Percentiles rank a stretch among this genome's conserved stretches.
These are phyloP conservation scores for Xylaria bambusicola DNA, from an alignment of 495 filamentous ascomycete species.

Conservation along the genomic window DNA sequence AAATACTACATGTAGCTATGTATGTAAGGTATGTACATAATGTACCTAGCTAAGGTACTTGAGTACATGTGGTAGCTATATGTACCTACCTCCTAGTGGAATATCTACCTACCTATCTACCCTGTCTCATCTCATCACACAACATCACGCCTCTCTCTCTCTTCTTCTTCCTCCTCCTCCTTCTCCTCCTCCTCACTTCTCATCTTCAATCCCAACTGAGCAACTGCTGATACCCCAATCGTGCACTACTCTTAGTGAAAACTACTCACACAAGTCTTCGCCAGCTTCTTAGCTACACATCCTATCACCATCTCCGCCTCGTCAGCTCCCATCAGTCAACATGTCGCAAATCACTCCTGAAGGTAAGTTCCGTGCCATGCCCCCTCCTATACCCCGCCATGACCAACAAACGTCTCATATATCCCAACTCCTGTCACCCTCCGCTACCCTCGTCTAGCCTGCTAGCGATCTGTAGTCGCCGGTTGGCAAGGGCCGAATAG, in stretches of 20 bases:
- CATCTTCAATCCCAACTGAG: too few species aligned
- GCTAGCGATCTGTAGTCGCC: too few species aligned
- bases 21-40: too few species aligned
- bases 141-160: background rate
- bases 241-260: background rate
- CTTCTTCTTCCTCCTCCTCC: background rate
- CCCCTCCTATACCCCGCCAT: background rate
- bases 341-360: conserved; percentile 38
- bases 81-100: background rate
- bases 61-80: background rate
- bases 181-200: background rate
- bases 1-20: too few species aligned
- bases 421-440: background rate
- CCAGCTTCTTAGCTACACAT: conserved; percentile 4
- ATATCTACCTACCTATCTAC: too few species aligned
- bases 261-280: conserved; percentile 4
- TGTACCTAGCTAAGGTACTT: background rate
- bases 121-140: too few species aligned
- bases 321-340: conserved; percentile 14
- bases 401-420: background rate
- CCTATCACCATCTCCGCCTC: background rate
- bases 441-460: background rate
- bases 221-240: conserved; percentile 15
- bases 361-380: conserved; percentile 22
- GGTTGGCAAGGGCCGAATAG: too few species aligned